Evolutionary conservation across 331 rosid genomes (phyloP).

Genomic region (Arachis monticola): DNA sequence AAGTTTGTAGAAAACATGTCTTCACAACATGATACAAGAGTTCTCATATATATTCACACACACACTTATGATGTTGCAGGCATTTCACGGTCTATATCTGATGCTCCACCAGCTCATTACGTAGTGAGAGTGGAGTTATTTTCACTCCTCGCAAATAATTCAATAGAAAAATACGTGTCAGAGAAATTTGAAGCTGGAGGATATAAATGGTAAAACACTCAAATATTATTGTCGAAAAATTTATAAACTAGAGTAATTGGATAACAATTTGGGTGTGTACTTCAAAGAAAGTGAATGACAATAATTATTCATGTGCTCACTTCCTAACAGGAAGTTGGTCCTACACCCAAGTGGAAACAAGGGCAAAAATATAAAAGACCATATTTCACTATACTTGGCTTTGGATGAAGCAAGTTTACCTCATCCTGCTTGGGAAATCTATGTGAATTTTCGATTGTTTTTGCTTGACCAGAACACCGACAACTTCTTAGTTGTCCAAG

Average conservation of each 20-base stretch:
- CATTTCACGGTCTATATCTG: constrained; percentile 47
- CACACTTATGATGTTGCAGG: constrained; percentile 39
- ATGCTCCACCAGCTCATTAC: constrained; percentile 61
- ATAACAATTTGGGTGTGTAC: not conserved
- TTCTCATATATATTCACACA: too few species aligned
- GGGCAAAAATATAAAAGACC: constrained; percentile 54
- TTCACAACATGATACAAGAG: too few species aligned
- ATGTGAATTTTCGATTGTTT: constrained; percentile 52
- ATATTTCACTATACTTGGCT: constrained; percentile 64
- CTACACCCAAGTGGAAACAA: constrained; percentile 67
- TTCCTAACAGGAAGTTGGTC: constrained; percentile 65
- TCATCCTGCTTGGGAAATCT: constrained; percentile 56
- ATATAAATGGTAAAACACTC: constrained; percentile 59
- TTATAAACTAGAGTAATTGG: not conserved
- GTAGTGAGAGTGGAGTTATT: constrained; percentile 50
- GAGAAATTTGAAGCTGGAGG: constrained; percentile 74
- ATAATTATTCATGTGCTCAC: not conserved
- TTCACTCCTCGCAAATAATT: constrained; percentile 53
- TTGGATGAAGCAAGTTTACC: constrained; percentile 47
- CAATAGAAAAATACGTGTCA: constrained; percentile 58
- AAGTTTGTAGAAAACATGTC: too few species aligned
- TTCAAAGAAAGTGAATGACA: not conserved
- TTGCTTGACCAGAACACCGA: constrained; percentile 63
- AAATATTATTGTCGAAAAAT: not conserved
- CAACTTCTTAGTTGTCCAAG: constrained; percentile 55